Conservation (phyloP, 139 green algal species). For the Volvox reticuliferus region DNA sequence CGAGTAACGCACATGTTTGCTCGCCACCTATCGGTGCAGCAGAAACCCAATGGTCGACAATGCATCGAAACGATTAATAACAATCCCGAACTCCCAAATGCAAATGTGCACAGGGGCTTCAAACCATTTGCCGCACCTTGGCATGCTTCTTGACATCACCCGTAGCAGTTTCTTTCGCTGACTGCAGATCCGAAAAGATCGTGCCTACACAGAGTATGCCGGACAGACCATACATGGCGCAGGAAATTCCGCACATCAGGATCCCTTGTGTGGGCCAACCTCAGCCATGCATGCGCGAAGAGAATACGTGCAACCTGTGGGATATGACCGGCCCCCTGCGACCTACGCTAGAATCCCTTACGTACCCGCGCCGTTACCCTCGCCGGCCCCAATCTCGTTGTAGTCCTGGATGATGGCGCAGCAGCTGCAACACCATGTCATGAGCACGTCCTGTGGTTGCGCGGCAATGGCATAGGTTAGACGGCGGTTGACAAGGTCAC, state of each 20-base stretch:
- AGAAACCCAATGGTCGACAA: not conserved
- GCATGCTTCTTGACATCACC: not conserved
- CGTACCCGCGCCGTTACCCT: not conserved
- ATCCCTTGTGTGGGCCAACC: no score
- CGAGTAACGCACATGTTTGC: not conserved
- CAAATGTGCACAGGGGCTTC: no score
- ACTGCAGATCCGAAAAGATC: not conserved
- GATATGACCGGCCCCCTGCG: no score
- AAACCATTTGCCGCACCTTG: no score
- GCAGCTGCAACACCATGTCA: constrained; percentile 32
- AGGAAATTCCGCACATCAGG: not conserved
- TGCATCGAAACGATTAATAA: not conserved
- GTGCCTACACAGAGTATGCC: not conserved
- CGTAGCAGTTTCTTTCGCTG: not conserved
- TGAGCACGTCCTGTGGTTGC: not conserved
- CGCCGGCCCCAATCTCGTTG: not conserved
- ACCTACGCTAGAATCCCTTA: no score
- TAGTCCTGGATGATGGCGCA: constrained; percentile 24
- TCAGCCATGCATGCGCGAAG: no score
- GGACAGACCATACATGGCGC: not conserved
- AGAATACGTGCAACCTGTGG: no score
- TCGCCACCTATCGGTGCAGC: no score
- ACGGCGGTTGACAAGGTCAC: no score
- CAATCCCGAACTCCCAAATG: no score
- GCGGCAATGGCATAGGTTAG: no score